Conservation (phyloP, 2,329 filamentous ascomycete species). For the Corynespora cassiicola region DNA sequence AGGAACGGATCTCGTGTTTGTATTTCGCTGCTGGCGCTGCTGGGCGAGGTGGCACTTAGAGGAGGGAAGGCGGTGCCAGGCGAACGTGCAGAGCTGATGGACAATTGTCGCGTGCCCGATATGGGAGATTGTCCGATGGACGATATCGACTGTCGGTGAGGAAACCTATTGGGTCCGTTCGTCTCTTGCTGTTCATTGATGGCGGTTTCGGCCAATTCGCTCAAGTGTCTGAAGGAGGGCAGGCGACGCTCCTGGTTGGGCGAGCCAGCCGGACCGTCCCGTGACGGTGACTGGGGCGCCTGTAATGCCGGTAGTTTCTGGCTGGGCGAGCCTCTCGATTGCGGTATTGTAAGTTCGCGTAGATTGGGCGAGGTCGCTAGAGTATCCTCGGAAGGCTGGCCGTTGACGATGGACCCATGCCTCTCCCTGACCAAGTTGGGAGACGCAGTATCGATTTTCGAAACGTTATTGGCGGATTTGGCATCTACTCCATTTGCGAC, state of each 20-base stretch:
- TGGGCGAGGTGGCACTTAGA: conserved; percentile 40
- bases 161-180: conserved; percentile 30
- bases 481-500: conserved; percentile 12
- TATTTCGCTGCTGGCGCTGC: conserved; percentile 34
- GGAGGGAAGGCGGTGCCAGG: conserved; percentile 37
- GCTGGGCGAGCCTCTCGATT: conserved; percentile 28
- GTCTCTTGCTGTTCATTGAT: conserved; percentile 37
- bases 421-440: conserved; percentile 20
- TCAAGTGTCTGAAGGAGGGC: conserved; percentile 41
- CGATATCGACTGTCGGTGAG: conserved; percentile 45
- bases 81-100: conserved; percentile 39
- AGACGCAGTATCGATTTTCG: conserved; percentile 15
- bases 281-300: conserved; percentile 35
- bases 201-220: conserved; percentile 42
- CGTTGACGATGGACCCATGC: conserved; percentile 24
- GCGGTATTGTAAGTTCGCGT: conserved; percentile 39
- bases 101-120: conserved; percentile 35
- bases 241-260: conserved; percentile 36
- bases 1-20: conserved; percentile 38
- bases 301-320: conserved; percentile 46
- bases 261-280: conserved; percentile 33
- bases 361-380: conserved; percentile 36
- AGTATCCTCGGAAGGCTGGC: conserved; percentile 25
- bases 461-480: conserved; percentile 12
- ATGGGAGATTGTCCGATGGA: conserved; percentile 45